Evolutionary conservation across 768 basidiomycete genomes (phyloP), one percentile per base, ranked within the genome.

Genomic region (Brasilioporus rufonigricans): DNA sequence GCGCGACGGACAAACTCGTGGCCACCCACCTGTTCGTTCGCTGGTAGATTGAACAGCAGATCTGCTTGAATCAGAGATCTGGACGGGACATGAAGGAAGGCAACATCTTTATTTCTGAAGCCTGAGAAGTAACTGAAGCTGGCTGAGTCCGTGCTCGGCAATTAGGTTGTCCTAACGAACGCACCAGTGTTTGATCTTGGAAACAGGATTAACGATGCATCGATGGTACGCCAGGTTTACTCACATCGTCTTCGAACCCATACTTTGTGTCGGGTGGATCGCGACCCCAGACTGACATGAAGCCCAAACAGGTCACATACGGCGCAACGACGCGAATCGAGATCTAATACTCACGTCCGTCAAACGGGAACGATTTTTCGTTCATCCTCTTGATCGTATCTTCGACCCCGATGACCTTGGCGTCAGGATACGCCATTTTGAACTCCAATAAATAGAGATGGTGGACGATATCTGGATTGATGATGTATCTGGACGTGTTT

Each of bases 21-120:
- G 2, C n/a, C n/a, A 49, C 67, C 48, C 29, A 83, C 84, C 73
- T 93, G 91, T 70, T 95, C 92, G 2, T 68, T 84, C 5, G 82
- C 74, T 1, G 92, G 91, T 13, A 95, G 74, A 72, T 94, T 94
- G 74, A 92, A 82, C 3, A 95, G 68, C 41, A 95, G 74, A 68
- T 97, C 93, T 2, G 90, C 93, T 67, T 87, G 77, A 44, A 95
- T 80, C 43, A 95, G 73, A 0, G 86, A 82, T 66, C 84, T 88
- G 14, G 85, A 87, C 1, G 80, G 74, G 13, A 74, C 71, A 64
- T 96, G 93, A 55, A 87, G 80, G 71, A 91, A 93, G 0, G 91
- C 89, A 14, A 94, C 82, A 50, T 95, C 93, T 65, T 89, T 87
- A 65, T 90, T 91, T 56, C 72, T 74, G 63, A 83, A 80, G 1